A percentile compares a stretch with the other conserved stretches of the same genome.
Evolutionary conservation across 495 filamentous ascomycete species (phyloP).

Genomic region (Cercophora scortea): DNA sequence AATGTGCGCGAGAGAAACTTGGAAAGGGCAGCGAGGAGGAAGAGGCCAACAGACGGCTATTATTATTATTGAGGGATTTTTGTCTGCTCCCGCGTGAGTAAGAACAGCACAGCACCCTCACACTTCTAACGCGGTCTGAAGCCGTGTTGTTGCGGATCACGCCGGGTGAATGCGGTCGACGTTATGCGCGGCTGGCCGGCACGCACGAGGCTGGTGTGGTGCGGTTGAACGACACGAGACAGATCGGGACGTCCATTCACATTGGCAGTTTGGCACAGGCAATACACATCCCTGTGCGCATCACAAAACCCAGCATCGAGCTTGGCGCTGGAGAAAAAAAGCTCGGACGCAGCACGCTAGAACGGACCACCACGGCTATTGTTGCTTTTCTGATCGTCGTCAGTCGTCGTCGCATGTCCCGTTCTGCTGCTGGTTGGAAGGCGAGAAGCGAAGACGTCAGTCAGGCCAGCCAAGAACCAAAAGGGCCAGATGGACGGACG

Average conservation of each 20-base stretch:
- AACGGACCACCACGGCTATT: too few relatives aligned
- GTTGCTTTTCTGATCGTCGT: too few relatives aligned
- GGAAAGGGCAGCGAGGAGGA: background rate
- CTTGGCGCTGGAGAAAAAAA: too few relatives aligned
- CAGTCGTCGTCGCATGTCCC: too few relatives aligned
- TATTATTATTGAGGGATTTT: background rate
- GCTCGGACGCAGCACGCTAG: too few relatives aligned
- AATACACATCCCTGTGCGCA: conserved; percentile 1
- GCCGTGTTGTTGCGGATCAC: conserved; percentile 5
- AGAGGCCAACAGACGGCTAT: background rate
- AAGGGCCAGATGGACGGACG: too few relatives aligned
- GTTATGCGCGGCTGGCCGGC: conserved; percentile 2
- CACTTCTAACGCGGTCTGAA: too few relatives aligned
- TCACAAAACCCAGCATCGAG: background rate
- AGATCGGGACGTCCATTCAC: background rate
- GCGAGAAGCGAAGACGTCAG: too few relatives aligned
- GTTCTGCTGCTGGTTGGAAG: too few relatives aligned
- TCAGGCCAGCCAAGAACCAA: too few relatives aligned
- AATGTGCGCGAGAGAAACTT: background rate
- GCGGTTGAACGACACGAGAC: background rate
- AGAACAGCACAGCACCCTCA: background rate
- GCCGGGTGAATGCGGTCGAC: conserved; percentile 2
- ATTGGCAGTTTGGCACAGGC: too few relatives aligned
- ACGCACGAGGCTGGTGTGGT: background rate
- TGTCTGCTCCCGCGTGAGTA: background rate